These are phyloP conservation scores for Gastrolobium bilobum DNA, from an alignment of 306 rosid genomes.

Conservation along the genomic window DNA sequence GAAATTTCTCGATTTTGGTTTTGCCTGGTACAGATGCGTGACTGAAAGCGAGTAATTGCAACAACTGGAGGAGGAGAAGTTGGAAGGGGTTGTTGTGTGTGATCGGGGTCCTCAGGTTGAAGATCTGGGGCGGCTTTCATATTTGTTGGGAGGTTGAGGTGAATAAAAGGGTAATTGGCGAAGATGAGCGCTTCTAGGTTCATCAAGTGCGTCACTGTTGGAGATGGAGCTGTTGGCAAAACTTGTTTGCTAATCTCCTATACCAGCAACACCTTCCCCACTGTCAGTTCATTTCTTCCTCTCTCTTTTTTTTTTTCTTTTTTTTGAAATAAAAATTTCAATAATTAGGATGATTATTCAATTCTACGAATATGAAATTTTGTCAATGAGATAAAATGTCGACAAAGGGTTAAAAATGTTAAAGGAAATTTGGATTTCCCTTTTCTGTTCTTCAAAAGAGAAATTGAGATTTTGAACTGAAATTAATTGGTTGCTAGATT, in stretches of 20 bases:
- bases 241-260: conserved; percentile 97
- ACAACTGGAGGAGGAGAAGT: conserved; percentile 53
- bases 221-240: conserved; percentile 99
- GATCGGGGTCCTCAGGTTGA: conserved; percentile 80
- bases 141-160: conserved; percentile 35
- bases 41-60: conserved; percentile 56
- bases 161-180: conserved; percentile 32
- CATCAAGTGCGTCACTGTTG: conserved; percentile 98
- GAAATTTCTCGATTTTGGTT: conserved; percentile 40
- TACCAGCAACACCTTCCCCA: conserved; percentile 99
- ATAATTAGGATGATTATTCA: conserved; percentile 2
- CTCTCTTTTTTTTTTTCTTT: neutral
- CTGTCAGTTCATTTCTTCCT: conserved; percentile 59
- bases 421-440: conserved; percentile 20
- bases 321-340: neutral
- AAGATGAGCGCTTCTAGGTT: conserved; percentile 98
- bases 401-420: conserved; percentile 13
- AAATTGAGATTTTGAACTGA: neutral
- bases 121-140: conserved; percentile 86
- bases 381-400: conserved; percentile 25
- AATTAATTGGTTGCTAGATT: conserved; percentile 19
- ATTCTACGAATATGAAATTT: neutral
- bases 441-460: neutral
- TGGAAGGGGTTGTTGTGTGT: conserved; percentile 46
- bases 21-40: conserved; percentile 57